Evolutionary conservation across 257 asterid species (phyloP).

Genomic region (Solanum dulcamara): DNA sequence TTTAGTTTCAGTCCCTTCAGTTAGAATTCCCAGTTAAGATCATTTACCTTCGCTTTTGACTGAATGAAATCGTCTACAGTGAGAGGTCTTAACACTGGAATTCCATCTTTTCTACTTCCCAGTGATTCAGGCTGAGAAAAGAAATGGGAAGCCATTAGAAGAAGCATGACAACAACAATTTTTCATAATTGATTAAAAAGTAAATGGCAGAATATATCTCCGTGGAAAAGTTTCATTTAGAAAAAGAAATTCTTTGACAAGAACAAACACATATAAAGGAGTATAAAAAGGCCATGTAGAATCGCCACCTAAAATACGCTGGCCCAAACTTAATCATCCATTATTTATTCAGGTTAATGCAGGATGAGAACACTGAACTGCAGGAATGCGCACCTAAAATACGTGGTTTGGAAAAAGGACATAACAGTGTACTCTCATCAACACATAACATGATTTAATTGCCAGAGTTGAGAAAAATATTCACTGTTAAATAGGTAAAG

Average conservation of each 20-base stretch:
- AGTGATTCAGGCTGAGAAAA: slow-evolving; percentile 9
- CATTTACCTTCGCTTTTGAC: slow-evolving; percentile 76
- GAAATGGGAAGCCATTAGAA: neutral
- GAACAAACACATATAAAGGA: neutral
- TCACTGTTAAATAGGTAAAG: neutral
- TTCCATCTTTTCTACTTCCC: slow-evolving; percentile 34
- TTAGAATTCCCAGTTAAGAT: neutral
- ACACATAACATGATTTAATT: neutral
- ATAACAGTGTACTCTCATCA: neutral
- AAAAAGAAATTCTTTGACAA: neutral
- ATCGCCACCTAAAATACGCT: neutral
- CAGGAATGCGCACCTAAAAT: neutral
- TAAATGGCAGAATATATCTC: neutral
- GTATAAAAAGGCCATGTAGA: neutral
- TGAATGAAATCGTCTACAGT: slow-evolving; percentile 65
- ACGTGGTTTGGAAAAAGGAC: neutral
- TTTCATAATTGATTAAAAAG: neutral
- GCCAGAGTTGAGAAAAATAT: neutral
- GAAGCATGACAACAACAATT: neutral
- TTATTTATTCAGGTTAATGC: neutral
- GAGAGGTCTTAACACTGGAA: slow-evolving; percentile 47
- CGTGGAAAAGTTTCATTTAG: neutral
- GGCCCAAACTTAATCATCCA: neutral
- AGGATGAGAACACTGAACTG: neutral
- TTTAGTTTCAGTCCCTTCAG: neutral